Evolutionary conservation across 352 stramenopile genomes (phyloP).

Genomic region (Phytophthora kernoviae): DNA sequence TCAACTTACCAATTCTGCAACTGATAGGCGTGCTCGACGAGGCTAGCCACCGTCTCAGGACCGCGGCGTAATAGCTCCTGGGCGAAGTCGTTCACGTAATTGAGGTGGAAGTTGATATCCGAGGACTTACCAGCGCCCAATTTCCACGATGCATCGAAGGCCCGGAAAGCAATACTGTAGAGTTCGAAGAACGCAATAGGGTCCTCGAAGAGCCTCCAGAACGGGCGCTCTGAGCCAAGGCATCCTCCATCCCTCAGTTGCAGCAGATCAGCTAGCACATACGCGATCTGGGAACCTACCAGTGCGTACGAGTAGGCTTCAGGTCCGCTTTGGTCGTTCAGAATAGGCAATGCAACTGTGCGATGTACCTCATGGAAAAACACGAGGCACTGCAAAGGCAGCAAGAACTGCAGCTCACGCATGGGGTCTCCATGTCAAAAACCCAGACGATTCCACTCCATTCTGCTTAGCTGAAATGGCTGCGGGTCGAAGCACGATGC

Average conservation of each 20-base stretch:
- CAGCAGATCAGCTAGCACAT: constrained; percentile 69
- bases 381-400: constrained; percentile 80
- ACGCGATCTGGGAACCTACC: constrained; percentile 55
- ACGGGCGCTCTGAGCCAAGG: constrained; percentile 73
- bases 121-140: constrained; percentile 42
- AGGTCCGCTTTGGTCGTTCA: constrained; percentile 62
- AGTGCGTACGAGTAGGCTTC: constrained; percentile 71
- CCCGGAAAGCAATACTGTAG: constrained; percentile 74
- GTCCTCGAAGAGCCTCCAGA: constrained; percentile 88
- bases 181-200: constrained; percentile 84
- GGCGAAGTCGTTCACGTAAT: constrained; percentile 70
- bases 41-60: constrained; percentile 57
- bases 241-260: constrained; percentile 78
- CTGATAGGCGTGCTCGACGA: constrained; percentile 74
- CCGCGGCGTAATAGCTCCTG: constrained; percentile 74
- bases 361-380: constrained; percentile 84
- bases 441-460: constrained; percentile 63
- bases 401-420: constrained; percentile 67
- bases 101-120: constrained; percentile 70
- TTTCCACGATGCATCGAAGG: constrained; percentile 77
- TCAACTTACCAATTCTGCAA: constrained; percentile 73
- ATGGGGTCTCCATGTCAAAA: constrained; percentile 75
- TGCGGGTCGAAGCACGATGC: constrained; percentile 67
- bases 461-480: constrained; percentile 51
- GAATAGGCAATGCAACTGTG: constrained; percentile 64